Base-by-base conservation (phyloP, 805 yeast species). In the Deakozyma indianensis region DNA sequence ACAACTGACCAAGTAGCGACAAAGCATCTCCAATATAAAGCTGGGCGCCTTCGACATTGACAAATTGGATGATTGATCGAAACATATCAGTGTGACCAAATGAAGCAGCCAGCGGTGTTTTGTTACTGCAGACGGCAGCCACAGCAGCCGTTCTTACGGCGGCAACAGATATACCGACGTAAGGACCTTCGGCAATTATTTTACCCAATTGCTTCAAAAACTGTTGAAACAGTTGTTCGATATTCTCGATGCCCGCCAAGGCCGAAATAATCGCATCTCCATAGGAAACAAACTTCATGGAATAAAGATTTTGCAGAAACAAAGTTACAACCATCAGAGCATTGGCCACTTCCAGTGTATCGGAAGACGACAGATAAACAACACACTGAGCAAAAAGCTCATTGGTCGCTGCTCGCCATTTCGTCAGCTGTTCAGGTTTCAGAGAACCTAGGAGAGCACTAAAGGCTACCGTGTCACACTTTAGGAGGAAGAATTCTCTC, bases 61-160 rank as follows among this genome's bases (percentile, higher is more conserved):
- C 54, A 23, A 66, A 51, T 9, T 47, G 47, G 43, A 66, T 52
- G 15, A 66, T 51, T 1, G 68, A 56, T 14, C 63, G 57, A 47
- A 66, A 66, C 48, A 66, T 53, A 50, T 66, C 65, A 28, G 58
- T 58, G 15, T 60, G 57, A 22, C 57, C 47, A 45, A 67, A 63
- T 46, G 55, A 56, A 7, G 61, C 49, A 15, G 56, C 55, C 5
- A 66, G 53, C 16, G 55, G 47, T 9, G 70, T 63, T n/a, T 58
- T 57, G 43, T 51, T 56, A 1, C 61, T 48, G 3, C 57, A 55
- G 2, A 60, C 58, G 0, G 61, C 65, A 0, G 60, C 52, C 3
- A 59, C 51, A 1, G 56, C 50, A 4, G 58, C 43, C 1, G 64
- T 53, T 4, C 59, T 52, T 7, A 61, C 52, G 2, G 63, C 64